These are phyloP conservation scores for Hypsizygus marmoreus DNA, from an alignment of 768 basidiomycete genomes.

Conservation along the genomic window DNA sequence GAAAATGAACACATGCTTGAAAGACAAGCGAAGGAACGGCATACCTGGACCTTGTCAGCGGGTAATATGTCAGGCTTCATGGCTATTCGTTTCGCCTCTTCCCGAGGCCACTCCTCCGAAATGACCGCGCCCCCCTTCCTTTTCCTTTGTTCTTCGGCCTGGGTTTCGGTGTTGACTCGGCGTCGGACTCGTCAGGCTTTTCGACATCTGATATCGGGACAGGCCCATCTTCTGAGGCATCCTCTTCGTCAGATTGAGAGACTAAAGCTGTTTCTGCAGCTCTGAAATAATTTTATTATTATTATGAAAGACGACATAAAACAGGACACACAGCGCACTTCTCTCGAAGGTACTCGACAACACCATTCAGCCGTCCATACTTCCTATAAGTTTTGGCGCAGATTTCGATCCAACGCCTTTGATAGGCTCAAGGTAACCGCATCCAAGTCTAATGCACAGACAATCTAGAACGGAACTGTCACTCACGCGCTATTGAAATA, in stretches of 20 bases:
- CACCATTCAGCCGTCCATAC: conserved; percentile 66
- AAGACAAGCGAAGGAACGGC: too few relatives aligned
- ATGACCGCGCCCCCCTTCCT: conserved; percentile 80
- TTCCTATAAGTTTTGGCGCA: conserved; percentile 93
- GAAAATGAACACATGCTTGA: conserved; percentile 1
- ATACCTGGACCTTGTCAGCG: conserved; percentile 84
- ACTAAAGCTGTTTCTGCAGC: conserved; percentile 44
- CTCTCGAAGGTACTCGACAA: conserved; percentile 77
- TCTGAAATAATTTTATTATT: conserved; percentile 28
- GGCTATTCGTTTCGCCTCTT: conserved; percentile 91
- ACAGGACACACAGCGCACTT: conserved; percentile 48
- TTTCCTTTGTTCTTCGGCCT: conserved; percentile 55
- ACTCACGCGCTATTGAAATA: neutral
- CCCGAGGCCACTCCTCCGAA: conserved; percentile 99
- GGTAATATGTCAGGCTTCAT: conserved; percentile 87
- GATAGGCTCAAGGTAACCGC: conserved; percentile 99
- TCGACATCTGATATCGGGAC: conserved; percentile 50
- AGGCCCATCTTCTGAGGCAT: conserved; percentile 33
- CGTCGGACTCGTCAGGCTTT: conserved; percentile 34
- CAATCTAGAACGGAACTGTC: conserved; percentile 69
- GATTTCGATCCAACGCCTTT: conserved; percentile 95
- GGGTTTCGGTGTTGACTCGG: conserved; percentile 28
- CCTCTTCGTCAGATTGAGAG: conserved; percentile 26
- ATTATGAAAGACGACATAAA: neutral
- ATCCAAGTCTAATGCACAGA: conserved; percentile 95